These are phyloP conservation scores for Pestalotiopsis sp. DNA, from an alignment of 2,329 filamentous ascomycete genomes.

Conservation along the genomic window DNA sequence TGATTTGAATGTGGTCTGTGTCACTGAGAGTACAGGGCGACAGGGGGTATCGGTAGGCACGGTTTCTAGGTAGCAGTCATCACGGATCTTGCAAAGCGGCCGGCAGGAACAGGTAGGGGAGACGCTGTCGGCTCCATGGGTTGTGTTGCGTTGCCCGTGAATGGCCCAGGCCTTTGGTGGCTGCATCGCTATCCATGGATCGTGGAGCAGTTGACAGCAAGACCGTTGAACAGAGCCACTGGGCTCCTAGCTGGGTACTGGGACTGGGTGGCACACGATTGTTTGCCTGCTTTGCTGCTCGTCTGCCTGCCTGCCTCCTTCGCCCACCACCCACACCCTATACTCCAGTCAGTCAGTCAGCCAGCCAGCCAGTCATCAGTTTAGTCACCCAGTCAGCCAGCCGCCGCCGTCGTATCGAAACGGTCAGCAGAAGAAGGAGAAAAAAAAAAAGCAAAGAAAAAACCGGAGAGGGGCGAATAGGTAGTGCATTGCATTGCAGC, in stretches of 20 bases:
- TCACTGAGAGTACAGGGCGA: neutral
- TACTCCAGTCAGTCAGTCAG: neutral
- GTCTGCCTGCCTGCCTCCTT: neutral
- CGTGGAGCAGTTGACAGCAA: neutral
- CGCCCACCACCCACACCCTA: neutral
- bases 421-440: neutral
- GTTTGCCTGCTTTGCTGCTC: neutral
- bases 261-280: neutral
- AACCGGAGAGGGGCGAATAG: neutral
- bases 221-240: conserved; percentile 4
- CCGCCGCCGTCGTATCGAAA: neutral
- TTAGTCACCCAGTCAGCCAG: neutral
- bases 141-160: neutral
- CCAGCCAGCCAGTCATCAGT: neutral
- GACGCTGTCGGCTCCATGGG: neutral
- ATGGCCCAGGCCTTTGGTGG: neutral
- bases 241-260: neutral
- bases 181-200: neutral
- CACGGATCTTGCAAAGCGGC: neutral
- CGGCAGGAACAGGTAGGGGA: neutral
- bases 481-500: conserved; percentile 7
- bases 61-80: neutral
- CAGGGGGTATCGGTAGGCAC: neutral
- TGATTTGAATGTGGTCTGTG: conserved; percentile 28
- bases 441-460: neutral